Evolutionary conservation across 495 filamentous ascomycete species (phyloP).

Genomic region (Paragyromitra xinjiangensis): DNA sequence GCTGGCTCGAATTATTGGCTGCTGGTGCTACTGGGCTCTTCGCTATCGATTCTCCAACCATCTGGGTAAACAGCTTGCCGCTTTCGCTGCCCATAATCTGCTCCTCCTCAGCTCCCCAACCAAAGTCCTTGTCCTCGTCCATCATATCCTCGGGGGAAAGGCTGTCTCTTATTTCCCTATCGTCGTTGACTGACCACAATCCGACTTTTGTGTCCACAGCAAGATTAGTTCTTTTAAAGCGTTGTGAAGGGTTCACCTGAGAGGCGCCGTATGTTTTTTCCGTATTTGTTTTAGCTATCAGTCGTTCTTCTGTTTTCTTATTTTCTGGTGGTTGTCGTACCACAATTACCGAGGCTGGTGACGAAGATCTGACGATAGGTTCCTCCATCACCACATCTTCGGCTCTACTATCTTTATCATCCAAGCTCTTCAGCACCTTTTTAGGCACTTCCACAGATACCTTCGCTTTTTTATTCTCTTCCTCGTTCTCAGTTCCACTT

Average conservation of each 20-base stretch:
- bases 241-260: background rate
- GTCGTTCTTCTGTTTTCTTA: background rate
- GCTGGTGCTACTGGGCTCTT: background rate
- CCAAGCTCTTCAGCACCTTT: background rate
- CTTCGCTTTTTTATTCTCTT: background rate
- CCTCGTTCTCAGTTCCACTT: background rate
- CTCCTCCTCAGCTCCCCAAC: conserved; percentile 17
- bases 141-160: conserved; percentile 23
- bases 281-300: background rate
- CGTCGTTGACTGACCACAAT: background rate
- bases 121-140: conserved; percentile 26
- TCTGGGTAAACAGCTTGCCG: background rate
- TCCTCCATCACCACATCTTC: background rate
- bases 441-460: background rate
- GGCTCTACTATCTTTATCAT: background rate
- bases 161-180: conserved; percentile 23
- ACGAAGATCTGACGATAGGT: background rate
- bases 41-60: background rate
- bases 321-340: background rate
- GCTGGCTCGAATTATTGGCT: background rate
- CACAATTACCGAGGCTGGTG: background rate
- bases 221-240: background rate
- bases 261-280: background rate
- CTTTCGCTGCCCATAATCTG: background rate
- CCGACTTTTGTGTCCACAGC: background rate